A percentile compares a stretch with the other conserved stretches of the same genome.
These are phyloP conservation scores for Salpingoeca rosetta DNA, from an alignment of 78 protist genomes.

Conservation along the genomic window DNA sequence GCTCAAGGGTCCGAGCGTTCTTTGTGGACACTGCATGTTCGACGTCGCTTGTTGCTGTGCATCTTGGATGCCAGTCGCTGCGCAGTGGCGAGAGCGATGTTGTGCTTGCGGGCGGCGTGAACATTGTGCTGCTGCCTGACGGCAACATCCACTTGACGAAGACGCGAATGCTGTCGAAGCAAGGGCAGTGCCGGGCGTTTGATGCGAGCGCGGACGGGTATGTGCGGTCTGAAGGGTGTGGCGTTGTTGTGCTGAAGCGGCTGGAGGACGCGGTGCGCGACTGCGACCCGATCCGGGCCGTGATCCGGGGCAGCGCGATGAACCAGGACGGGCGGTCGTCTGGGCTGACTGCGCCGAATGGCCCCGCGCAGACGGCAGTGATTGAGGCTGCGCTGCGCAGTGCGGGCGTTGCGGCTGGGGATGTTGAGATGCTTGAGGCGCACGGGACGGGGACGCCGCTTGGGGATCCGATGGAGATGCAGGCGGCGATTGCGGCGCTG, in stretches of 20 bases:
- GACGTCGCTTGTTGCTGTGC: conserved; percentile 57
- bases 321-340: conserved; percentile 52
- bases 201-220: conserved; percentile 75
- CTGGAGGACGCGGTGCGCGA: conserved; percentile 21
- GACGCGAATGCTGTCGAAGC: conserved; percentile 37
- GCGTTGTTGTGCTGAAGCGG: conserved; percentile 32
- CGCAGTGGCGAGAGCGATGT: conserved; percentile 36
- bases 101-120: conserved; percentile 67
- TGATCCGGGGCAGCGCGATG: conserved; percentile 7
- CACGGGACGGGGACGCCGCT: conserved; percentile 77
- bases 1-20: conserved; percentile 62
- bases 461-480: conserved; percentile 53
- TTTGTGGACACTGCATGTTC: conserved; percentile 82
- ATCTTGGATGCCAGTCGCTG: conserved; percentile 45
- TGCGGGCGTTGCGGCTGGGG: conserved; percentile 3
- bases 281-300: not conserved
- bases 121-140: conserved; percentile 42
- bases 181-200: conserved; percentile 57
- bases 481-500: conserved; percentile 5
- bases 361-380: conserved; percentile 40
- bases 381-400: conserved; percentile 30
- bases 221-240: conserved; percentile 68
- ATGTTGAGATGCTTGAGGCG: conserved; percentile 48
- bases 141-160: conserved; percentile 8
- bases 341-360: conserved; percentile 54